Percentiles rank a stretch among this genome's conserved stretches.
Conservation (phyloP, 805 yeast genomes). For the Pichia gijzeniarum region DNA sequence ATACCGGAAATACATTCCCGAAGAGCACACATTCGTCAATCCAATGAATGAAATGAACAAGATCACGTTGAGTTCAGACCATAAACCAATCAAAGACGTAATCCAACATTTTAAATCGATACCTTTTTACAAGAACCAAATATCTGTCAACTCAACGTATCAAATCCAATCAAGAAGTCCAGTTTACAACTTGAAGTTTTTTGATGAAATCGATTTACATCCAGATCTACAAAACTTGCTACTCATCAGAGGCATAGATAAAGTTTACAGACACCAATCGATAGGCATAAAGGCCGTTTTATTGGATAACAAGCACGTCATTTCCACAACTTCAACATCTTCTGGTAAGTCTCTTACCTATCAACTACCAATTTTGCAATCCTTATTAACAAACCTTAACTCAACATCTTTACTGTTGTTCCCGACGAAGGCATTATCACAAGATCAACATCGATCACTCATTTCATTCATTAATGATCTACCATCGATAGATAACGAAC, state of each 20-base stretch:
- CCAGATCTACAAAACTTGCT: slow-evolving; percentile 40
- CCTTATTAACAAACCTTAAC: slow-evolving; percentile 35
- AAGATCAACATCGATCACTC: slow-evolving; percentile 87
- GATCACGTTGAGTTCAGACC: slow-evolving; percentile 14
- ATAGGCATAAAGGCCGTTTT: slow-evolving; percentile 58
- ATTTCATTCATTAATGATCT: slow-evolving; percentile 27
- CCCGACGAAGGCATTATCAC: slow-evolving; percentile 97
- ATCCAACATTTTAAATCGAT: slow-evolving; percentile 41
- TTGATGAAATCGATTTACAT: slow-evolving; percentile 35
- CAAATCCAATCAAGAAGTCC: slow-evolving; percentile 41
- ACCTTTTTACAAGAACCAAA: slow-evolving; percentile 57
- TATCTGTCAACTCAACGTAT: slow-evolving; percentile 44
- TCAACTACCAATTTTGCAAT: slow-evolving; percentile 73
- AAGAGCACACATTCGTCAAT: slow-evolving; percentile 43
- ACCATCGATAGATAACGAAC: slow-evolving; percentile 6
- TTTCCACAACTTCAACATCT: slow-evolving; percentile 91
- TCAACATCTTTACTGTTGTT: slow-evolving; percentile 79
- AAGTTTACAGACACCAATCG: slow-evolving; percentile 76
- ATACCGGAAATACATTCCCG: slow-evolving; percentile 40
- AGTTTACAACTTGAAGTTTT: slow-evolving; percentile 23
- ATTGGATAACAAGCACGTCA: slow-evolving; percentile 55
- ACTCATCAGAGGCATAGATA: slow-evolving; percentile 38
- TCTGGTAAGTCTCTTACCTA: slow-evolving; percentile 94
- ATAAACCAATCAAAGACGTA: slow-evolving; percentile 36
- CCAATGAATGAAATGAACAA: slow-evolving; percentile 55